Evolutionary conservation across 2,329 filamentous ascomycete genomes (phyloP).

Genomic region (Karstenula rhodostoma): DNA sequence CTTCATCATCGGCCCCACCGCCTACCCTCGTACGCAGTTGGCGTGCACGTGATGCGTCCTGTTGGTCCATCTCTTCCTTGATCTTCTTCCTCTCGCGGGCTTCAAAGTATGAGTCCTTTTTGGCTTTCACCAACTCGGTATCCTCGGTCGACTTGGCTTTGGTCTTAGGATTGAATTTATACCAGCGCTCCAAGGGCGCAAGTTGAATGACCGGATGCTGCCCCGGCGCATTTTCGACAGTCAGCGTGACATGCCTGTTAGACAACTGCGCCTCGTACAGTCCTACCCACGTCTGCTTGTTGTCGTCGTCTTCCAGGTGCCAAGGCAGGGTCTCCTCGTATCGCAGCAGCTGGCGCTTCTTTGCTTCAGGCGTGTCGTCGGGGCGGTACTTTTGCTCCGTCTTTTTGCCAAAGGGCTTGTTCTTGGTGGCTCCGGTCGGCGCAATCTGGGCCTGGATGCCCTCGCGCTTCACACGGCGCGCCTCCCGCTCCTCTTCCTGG

Average conservation of each 20-base stretch:
- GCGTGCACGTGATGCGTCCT: constrained; percentile 50
- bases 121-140: constrained; percentile 85
- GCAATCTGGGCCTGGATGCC: constrained; percentile 93
- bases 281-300: constrained; percentile 92
- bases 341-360: constrained; percentile 69
- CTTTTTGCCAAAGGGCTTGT: constrained; percentile 74
- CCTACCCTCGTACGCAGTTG: constrained; percentile 43
- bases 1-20: constrained; percentile 50
- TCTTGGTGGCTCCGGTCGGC: constrained; percentile 75
- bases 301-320: constrained; percentile 96
- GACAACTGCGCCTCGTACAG: constrained; percentile 90
- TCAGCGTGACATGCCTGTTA: constrained; percentile 78
- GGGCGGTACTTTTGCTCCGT: constrained; percentile 84
- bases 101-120: constrained; percentile 77
- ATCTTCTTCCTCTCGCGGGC: constrained; percentile 27
- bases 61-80: constrained; percentile 55
- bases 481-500: constrained; percentile 69
- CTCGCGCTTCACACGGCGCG: constrained; percentile 84
- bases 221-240: constrained; percentile 70
- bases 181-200: constrained; percentile 95
- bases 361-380: constrained; percentile 78
- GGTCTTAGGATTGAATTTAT: constrained; percentile 79
- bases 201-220: constrained; percentile 71
- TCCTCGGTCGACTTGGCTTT: constrained; percentile 84
- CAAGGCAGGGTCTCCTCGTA: constrained; percentile 97